These are phyloP conservation scores for Kwoniella sp. DNA, from an alignment of 768 basidiomycete species.

Conservation along the genomic window DNA sequence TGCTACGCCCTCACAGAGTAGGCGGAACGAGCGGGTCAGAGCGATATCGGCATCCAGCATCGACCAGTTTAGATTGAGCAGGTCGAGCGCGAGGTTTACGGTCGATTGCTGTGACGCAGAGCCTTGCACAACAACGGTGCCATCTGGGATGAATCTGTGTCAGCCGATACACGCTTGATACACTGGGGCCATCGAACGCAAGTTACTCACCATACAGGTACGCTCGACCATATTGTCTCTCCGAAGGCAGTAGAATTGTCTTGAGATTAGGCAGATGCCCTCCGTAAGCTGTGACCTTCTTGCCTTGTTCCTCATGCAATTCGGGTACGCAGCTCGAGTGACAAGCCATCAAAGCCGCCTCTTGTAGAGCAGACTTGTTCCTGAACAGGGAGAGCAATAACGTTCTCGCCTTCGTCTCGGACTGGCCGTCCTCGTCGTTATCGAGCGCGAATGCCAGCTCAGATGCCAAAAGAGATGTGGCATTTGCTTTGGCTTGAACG, in stretches of 20 bases:
- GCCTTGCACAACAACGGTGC: slow-evolving; percentile 14
- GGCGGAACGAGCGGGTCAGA: slow-evolving; percentile 76
- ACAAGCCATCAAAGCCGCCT: slow-evolving; percentile 70
- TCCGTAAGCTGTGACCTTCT: slow-evolving; percentile 61
- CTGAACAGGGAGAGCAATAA: slow-evolving; percentile 40
- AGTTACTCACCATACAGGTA: slow-evolving; percentile 69
- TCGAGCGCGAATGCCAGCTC: slow-evolving; percentile 33
- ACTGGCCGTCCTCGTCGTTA: slow-evolving; percentile 24
- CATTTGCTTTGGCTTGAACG: slow-evolving; percentile 44
- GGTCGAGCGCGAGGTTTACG: slow-evolving; percentile 65
- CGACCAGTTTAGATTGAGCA: slow-evolving; percentile 85
- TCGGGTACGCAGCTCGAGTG: slow-evolving; percentile 72
- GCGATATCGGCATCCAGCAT: slow-evolving; percentile 75
- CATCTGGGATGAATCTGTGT: slow-evolving; percentile 26
- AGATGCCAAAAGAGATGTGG: slow-evolving; percentile 35
- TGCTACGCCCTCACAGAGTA: slow-evolving; percentile 66
- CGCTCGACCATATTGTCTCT: slow-evolving; percentile 77
- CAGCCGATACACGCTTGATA: neutral
- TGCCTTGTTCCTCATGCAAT: slow-evolving; percentile 67
- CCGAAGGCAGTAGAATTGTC: slow-evolving; percentile 64
- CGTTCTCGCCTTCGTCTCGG: slow-evolving; percentile 27
- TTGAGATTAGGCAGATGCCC: slow-evolving; percentile 70
- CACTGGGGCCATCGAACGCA: neutral
- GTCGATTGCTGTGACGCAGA: slow-evolving; percentile 57
- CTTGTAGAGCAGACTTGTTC: slow-evolving; percentile 54